Percentiles rank a stretch among this genome's conserved stretches.
Evolutionary conservation across 345 rosid genomes (phyloP).

Genomic region (Kandelia obovata): DNA sequence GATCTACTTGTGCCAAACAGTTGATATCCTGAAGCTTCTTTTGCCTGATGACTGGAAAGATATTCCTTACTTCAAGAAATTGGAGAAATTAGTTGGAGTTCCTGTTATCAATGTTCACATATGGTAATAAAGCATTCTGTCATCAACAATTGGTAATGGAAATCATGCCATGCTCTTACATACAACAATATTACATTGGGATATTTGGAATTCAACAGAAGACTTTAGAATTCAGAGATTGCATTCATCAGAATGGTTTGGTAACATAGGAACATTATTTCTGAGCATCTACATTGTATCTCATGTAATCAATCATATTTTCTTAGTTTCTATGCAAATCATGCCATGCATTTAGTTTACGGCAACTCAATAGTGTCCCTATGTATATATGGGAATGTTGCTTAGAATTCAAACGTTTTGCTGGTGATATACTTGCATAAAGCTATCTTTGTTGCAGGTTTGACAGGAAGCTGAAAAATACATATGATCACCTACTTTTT

Average conservation of each 20-base stretch:
- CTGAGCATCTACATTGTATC: background rate
- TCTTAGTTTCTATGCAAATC: background rate
- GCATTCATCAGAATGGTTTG: background rate
- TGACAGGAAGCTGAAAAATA: conserved; percentile 82
- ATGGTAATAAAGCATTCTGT: conserved; percentile 53
- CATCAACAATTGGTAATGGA: background rate
- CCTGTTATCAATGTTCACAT: conserved; percentile 96
- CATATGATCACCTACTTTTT: conserved; percentile 86
- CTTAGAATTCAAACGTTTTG: background rate
- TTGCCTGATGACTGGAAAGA: conserved; percentile 82
- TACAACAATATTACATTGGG: background rate
- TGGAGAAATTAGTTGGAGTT: conserved; percentile 94
- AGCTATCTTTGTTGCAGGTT: conserved; percentile 56
- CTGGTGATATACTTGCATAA: background rate
- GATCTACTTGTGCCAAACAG: conserved; percentile 36
- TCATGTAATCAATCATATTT: background rate
- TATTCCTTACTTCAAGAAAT: conserved; percentile 68
- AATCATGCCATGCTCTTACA: background rate
- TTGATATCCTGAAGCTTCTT: conserved; percentile 85
- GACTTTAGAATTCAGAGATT: background rate
- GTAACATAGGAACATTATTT: background rate
- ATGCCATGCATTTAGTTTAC: background rate
- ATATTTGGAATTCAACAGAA: background rate
- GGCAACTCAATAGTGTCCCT: background rate
- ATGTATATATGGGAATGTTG: background rate